phyloP scores from a whole-genome alignment of 2,329 filamentous ascomycete genomes.

The Fusarium concolor region DNA sequence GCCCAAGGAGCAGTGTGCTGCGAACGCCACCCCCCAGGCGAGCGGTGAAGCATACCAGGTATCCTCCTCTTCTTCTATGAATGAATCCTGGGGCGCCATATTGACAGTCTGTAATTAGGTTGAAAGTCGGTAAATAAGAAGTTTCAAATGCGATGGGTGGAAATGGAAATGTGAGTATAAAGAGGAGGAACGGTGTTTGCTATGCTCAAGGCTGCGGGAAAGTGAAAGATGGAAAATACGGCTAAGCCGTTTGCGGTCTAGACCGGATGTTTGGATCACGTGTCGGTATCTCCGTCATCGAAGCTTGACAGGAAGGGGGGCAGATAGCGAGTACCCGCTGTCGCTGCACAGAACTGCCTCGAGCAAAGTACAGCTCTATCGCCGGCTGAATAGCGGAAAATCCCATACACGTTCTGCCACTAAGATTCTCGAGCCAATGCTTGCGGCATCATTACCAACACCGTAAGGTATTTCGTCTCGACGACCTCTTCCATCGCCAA shows the following conservation, averaged over 20 bases:
- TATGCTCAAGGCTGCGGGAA: slow-evolving; percentile 47
- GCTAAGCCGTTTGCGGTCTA: slow-evolving; percentile 42
- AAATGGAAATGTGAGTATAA: slow-evolving; percentile 41
- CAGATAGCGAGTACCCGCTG: slow-evolving; percentile 35
- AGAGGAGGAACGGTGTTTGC: slow-evolving; percentile 42
- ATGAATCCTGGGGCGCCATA: slow-evolving; percentile 77
- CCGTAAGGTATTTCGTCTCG: slow-evolving; percentile 44
- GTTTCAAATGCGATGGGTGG: slow-evolving; percentile 35
- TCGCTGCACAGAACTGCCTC: neutral
- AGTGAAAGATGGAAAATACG: slow-evolving; percentile 46
- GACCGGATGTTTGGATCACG: slow-evolving; percentile 33
- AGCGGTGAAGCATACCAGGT: slow-evolving; percentile 65
- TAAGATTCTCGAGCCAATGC: slow-evolving; percentile 45
- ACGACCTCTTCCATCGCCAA: slow-evolving; percentile 53
- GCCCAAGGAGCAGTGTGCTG: slow-evolving; percentile 39
- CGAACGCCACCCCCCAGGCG: slow-evolving; percentile 17
- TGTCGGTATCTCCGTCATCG: slow-evolving; percentile 29
- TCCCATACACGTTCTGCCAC: slow-evolving; percentile 29
- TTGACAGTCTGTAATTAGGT: slow-evolving; percentile 46
- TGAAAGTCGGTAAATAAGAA: slow-evolving; percentile 33
- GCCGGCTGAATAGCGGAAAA: slow-evolving; percentile 49
- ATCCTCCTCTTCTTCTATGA: slow-evolving; percentile 78
- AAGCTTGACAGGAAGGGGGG: neutral
- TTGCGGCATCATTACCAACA: slow-evolving; percentile 50
- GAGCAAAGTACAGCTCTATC: slow-evolving; percentile 37